Conservation (phyloP, 331 rosid species). For the Stylosanthes scabra region DNA sequence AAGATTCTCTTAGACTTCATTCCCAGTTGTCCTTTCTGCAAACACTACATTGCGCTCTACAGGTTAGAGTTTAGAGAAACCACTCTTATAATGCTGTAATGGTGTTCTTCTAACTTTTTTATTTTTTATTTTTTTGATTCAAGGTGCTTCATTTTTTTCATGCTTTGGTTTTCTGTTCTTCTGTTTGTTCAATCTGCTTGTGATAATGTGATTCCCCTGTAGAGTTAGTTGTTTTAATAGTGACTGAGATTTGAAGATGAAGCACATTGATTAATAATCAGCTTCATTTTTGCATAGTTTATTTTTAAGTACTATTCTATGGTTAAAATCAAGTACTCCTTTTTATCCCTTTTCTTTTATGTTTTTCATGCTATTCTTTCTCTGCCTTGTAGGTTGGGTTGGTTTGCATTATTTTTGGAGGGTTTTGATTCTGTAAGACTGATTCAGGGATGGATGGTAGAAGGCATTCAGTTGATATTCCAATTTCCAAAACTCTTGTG, state of each 20-base stretch:
- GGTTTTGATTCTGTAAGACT: constrained; percentile 22
- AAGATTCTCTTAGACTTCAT: constrained; percentile 49
- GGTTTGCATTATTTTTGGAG: constrained; percentile 22
- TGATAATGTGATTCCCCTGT: constrained; percentile 15
- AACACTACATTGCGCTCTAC: constrained; percentile 31
- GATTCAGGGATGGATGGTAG: constrained; percentile 70
- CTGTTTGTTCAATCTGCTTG: constrained; percentile 23
- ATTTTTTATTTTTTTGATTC: constrained; percentile 27
- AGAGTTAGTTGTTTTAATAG: not conserved
- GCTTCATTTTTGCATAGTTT: constrained; percentile 2
- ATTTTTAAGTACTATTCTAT: not conserved
- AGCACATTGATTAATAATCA: not conserved
- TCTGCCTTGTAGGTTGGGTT: constrained; percentile 42
- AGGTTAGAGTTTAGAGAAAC: constrained; percentile 20
- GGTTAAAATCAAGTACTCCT: not conserved
- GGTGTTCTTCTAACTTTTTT: constrained; percentile 4
- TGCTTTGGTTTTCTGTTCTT: not conserved
- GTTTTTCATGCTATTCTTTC: constrained; percentile 32
- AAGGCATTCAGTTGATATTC: constrained; percentile 90
- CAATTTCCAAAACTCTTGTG: constrained; percentile 79
- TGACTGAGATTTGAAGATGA: constrained; percentile 13
- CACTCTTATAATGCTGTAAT: not conserved
- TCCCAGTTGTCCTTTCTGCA: constrained; percentile 21
- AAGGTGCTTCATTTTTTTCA: constrained; percentile 29
- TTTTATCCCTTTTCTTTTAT: constrained; percentile 1